Evolutionary conservation across 495 filamentous ascomycete species (phyloP), one percentile per base, ranked within the genome.

Genomic region (Penicillium dipodomyicola): DNA sequence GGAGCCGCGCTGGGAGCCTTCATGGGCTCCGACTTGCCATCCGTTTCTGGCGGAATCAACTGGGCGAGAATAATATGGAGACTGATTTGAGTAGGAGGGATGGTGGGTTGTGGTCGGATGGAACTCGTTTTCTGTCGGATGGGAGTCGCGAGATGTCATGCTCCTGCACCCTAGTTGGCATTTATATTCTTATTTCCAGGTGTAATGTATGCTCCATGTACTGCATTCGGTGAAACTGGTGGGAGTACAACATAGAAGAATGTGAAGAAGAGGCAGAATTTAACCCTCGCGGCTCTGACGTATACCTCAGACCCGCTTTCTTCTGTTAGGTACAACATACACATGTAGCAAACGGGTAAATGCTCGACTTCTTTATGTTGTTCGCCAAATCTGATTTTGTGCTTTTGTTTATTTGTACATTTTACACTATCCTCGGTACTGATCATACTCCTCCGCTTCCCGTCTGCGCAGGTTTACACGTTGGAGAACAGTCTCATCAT

Each of bases 401-500:
- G 10, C 19, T 12, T 30, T 49, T 23, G 47, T 48, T 49, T 12
- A 41, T 33, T 32, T 33, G 20, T 42, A 48, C 40, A 20, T 15
- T 25, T 22, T 52, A 35, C 19, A 30, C 9, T 52, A 67, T 54
- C 53, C 79, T 55, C 77, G 67, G 54, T 76, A 86, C 62, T 71
- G 78, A 53, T 82, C 74, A 64, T 79, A 85, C 12, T 65, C 62
- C n/a, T 71, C 77, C 54, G 86, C 85, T 65, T 91, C 88, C 66
- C 76, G 72, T 63, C 79, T 78, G 57, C 86, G 77, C 54, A 75
- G 64, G 61, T 85, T 80, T 23, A 96, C 89, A 33, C 74, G 71
- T 58, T 84, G 78, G 11, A 92, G 64, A 1, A 87, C 82, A 19
- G 80, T 77, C 23, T 63, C 65, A 54, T 85, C 82, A 66, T 96